Conservation (phyloP, 306 rosid genomes). For the Cyclanthera cordifolia region DNA sequence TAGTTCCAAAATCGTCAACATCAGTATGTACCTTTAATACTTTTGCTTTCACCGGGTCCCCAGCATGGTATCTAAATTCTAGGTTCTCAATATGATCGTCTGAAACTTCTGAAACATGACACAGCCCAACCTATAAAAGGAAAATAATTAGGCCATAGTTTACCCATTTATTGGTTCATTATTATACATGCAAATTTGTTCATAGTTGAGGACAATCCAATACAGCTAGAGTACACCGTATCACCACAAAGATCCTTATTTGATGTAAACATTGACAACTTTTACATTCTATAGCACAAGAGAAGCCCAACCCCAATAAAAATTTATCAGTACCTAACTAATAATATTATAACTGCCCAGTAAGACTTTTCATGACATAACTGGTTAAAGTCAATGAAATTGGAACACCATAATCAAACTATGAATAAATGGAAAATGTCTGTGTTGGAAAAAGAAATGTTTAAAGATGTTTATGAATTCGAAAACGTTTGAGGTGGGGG, state of each 20-base stretch:
- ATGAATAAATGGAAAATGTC: background rate
- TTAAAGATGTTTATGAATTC: too few species aligned
- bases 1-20: background rate
- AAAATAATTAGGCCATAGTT: background rate
- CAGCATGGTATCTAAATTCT: constrained; percentile 49
- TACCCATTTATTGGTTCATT: background rate
- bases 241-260: background rate
- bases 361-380: background rate
- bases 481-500: too few species aligned
- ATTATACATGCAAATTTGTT: background rate
- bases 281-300: background rate
- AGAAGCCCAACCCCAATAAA: background rate
- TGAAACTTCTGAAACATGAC: constrained; percentile 80
- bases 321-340: background rate
- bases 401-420: too few species aligned
- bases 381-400: background rate
- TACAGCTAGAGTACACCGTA: background rate
- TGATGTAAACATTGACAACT: background rate
- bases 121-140: constrained; percentile 61
- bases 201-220: background rate
- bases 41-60: constrained; percentile 66
- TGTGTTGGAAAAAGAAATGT: background rate
- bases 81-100: constrained; percentile 44
- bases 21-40: constrained; percentile 53
- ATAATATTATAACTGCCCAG: background rate